phyloP scores from a whole-genome alignment of 208 protist species.

The Novymonas esmeraldas region DNA sequence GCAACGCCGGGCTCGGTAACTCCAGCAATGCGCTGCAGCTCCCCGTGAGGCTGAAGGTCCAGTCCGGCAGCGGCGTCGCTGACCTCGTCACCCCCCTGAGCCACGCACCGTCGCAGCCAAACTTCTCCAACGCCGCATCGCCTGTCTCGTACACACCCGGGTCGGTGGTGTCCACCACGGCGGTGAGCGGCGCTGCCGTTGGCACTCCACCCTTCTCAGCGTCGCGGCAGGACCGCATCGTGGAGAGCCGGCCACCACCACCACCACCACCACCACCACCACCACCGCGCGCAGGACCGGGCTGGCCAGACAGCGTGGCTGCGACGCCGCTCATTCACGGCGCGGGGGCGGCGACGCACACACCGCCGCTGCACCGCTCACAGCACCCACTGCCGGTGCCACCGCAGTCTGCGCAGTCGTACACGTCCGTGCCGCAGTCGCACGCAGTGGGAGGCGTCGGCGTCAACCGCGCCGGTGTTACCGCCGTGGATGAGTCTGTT shows the following conservation, averaged over 20 bases:
- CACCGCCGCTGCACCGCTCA: background rate
- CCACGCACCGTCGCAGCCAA: background rate
- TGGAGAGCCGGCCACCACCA: too few relatives aligned
- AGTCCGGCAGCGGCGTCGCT: background rate
- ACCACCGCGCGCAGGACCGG: background rate
- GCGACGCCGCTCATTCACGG: background rate
- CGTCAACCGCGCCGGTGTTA: background rate
- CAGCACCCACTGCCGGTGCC: background rate
- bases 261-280: too few relatives aligned
- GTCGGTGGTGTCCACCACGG: background rate
- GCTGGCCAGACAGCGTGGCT: background rate
- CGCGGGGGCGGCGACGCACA: background rate
- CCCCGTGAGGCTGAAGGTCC: background rate
- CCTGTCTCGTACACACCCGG: background rate
- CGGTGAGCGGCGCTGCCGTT: background rate
- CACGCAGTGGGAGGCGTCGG: background rate
- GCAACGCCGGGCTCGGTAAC: constrained; percentile 2
- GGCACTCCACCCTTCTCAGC: background rate
- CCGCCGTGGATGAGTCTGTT: background rate
- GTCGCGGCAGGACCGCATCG: background rate
- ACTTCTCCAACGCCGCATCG: background rate
- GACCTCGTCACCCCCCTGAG: background rate
- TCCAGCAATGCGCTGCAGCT: background rate
- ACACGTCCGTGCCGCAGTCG: background rate
- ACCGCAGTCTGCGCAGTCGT: background rate